These are phyloP conservation scores for Scutellaria minor DNA, from an alignment of 257 asterid genomes.

Conservation along the genomic window DNA sequence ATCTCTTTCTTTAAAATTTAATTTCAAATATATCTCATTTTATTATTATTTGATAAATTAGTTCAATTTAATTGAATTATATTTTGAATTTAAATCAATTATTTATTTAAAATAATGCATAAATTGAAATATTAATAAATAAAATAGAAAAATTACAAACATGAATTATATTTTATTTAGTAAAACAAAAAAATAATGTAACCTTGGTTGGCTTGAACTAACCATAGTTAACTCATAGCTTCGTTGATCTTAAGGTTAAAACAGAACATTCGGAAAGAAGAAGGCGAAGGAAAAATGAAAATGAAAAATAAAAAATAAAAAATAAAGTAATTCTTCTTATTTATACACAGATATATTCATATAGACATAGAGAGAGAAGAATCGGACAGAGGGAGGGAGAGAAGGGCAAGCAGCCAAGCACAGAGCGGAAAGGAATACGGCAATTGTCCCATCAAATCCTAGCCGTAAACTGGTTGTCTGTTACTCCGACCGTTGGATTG, in stretches of 20 bases:
- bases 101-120: too few species aligned
- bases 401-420: neutral
- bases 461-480: constrained; percentile 40
- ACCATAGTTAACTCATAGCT: constrained; percentile 43
- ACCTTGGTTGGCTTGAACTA: constrained; percentile 34
- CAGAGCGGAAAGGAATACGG: constrained; percentile 37
- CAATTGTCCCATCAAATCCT: constrained; percentile 42
- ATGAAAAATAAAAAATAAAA: neutral
- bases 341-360: constrained; percentile 28
- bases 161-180: too few species aligned
- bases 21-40: too few species aligned
- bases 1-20: too few species aligned
- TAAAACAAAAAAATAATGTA: constrained; percentile 10
- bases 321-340: constrained; percentile 17
- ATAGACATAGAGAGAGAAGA: constrained; percentile 23
- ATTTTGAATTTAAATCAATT: too few species aligned
- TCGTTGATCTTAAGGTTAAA: constrained; percentile 30
- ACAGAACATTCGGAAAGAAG: constrained; percentile 7
- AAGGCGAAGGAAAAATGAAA: neutral
- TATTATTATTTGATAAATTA: too few species aligned
- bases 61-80: too few species aligned
- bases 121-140: too few species aligned
- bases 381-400: constrained; percentile 15
- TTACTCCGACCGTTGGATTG: constrained; percentile 49
- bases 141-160: too few species aligned